Evolutionary conservation across 1,284 basidiomycete species (phyloP), one percentile per base, ranked within the genome.

Genomic region (Mrakiaceae sp.): DNA sequence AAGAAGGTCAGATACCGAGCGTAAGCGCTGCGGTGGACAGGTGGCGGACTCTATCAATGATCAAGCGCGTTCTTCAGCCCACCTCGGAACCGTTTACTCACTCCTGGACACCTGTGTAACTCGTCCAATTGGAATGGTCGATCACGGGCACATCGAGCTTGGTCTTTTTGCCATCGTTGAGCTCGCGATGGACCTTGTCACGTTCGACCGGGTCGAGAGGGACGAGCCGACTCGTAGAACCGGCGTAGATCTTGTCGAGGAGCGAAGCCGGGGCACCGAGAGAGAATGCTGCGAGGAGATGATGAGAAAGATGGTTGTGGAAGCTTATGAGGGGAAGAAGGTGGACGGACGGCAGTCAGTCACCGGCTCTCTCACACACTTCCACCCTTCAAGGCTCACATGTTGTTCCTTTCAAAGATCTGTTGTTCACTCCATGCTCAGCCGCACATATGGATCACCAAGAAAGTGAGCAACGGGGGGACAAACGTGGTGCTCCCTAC

Each of bases 271-370:
- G 70, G 0, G 84, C 84, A 0, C 85, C 85, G 27, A 87, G 73
- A 66, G 86, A 82, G 69, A 86, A 87, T 62, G 72, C 84, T 81
- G 68, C 83, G 0, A 87, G 74, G 70, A 60, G 81, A 80, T 83
- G 81, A 68, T 82, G 81, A 64, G 78, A 79, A n/a, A 86, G 75
- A 72, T 87, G 85, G 70, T 86, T 86, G 70, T 87, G 84, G 46
- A 58, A 58, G 46, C 49, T 16, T 16, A 27, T 8, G n/a, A 27
- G 0, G 53, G 14, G 27, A 14, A 11, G 9, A 14, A 1, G 9
- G 11, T 16, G 43, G 5, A 6, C n/a, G 46, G 16, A 14, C 10
- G 39, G 50, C 40, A 52, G 43, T 46, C 12, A 14, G 52, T 47
- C 39, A 60, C 3, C 48, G n/a, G 12, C 8, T 14, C 9, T 6